A percentile compares a stretch with the other conserved stretches of the same genome.
phyloP scores from a whole-genome alignment of 23 red algal species.

The Chondrus crispus region DNA sequence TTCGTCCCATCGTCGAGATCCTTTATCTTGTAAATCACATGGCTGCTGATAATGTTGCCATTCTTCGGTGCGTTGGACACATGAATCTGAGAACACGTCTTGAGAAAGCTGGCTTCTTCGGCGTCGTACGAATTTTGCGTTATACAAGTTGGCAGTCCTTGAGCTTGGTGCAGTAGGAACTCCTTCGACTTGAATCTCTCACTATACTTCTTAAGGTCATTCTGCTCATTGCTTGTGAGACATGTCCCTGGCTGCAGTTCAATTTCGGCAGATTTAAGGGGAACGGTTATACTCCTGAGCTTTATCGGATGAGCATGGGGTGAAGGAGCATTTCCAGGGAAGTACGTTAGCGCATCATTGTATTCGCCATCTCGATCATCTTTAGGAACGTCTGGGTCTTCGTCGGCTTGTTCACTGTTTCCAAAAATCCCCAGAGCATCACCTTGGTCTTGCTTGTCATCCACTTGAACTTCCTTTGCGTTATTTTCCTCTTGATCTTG shows the following conservation, averaged over 20 bases:
- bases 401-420: neutral
- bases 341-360: neutral
- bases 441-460: too few relatives aligned
- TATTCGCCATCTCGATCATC: neutral
- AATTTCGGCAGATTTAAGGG: neutral
- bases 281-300: neutral
- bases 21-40: conserved; percentile 21
- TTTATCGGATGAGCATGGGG: neutral
- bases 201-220: neutral
- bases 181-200: neutral
- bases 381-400: neutral
- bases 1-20: neutral
- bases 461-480: neutral
- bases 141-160: neutral
- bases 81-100: neutral
- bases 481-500: neutral
- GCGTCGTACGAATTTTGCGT: neutral
- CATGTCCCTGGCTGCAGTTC: neutral
- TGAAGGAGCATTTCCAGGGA: neutral
- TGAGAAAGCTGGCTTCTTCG: neutral
- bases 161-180: neutral
- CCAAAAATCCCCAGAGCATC: neutral
- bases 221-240: neutral
- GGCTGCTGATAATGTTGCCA: neutral
- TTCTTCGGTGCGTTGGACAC: neutral